Conservation (phyloP, 2,329 filamentous ascomycete genomes). For the Aspergillus proliferans region DNA sequence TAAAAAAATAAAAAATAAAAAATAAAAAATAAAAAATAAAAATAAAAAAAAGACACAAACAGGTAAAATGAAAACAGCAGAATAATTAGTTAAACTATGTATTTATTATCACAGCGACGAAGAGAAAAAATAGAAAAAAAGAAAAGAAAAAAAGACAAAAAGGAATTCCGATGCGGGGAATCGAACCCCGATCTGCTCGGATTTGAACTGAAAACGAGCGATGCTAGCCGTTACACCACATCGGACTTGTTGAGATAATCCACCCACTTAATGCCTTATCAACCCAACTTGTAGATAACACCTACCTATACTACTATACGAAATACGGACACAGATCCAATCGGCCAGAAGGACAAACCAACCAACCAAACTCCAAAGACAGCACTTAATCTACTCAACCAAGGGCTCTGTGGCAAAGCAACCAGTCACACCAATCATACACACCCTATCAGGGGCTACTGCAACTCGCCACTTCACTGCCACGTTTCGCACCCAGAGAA, state of each 20-base stretch:
- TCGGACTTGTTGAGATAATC: neutral
- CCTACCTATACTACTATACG: neutral
- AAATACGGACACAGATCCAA: neutral
- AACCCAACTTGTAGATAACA: too few relatives aligned
- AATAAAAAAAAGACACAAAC: too few relatives aligned
- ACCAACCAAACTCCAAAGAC: neutral
- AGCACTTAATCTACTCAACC: neutral
- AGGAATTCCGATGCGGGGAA: neutral
- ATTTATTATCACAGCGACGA: neutral
- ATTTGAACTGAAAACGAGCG: neutral
- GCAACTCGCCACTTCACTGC: too few relatives aligned
- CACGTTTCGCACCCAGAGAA: too few relatives aligned
- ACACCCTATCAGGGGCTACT: neutral
- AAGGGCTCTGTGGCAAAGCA: neutral
- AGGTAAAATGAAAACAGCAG: too few relatives aligned
- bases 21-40: neutral
- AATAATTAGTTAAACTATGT: too few relatives aligned
- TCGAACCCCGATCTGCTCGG: slow-evolving; percentile 1
- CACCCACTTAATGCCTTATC: too few relatives aligned
- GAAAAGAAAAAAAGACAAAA: too few relatives aligned
- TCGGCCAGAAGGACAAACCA: too few relatives aligned
- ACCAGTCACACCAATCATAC: neutral
- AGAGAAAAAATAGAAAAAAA: too few relatives aligned
- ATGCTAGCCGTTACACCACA: slow-evolving; percentile 1
- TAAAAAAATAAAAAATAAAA: too few relatives aligned